Evolutionary conservation across 371 early-diverging fungal species (phyloP).

Genomic region (Mucor ambiguus): DNA sequence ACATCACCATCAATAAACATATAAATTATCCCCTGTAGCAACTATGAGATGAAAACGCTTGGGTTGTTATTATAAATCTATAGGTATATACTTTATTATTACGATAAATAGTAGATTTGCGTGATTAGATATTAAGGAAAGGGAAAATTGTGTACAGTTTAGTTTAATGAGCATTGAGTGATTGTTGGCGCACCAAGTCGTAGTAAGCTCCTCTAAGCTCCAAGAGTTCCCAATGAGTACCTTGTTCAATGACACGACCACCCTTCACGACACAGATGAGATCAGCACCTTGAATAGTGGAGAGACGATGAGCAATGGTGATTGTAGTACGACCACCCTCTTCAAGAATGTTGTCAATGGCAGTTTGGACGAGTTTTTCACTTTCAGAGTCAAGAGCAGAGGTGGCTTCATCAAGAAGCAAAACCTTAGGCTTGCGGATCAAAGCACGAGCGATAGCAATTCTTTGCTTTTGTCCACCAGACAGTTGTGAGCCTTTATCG

Average conservation of each 20-base stretch:
- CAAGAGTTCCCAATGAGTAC: slow-evolving; percentile 78
- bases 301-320: slow-evolving; percentile 73
- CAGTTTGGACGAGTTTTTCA: slow-evolving; percentile 88
- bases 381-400: slow-evolving; percentile 88
- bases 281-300: slow-evolving; percentile 80
- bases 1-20: too few relatives aligned
- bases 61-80: not conserved
- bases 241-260: slow-evolving; percentile 81
- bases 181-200: slow-evolving; percentile 45
- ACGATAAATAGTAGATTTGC: not conserved
- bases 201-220: slow-evolving; percentile 41
- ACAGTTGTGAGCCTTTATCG: slow-evolving; percentile 70
- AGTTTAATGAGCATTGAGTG: slow-evolving; percentile 39
- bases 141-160: not conserved
- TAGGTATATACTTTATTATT: not conserved
- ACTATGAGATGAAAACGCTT: too few relatives aligned
- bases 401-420: slow-evolving; percentile 97
- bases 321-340: slow-evolving; percentile 67
- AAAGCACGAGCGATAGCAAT: slow-evolving; percentile 72
- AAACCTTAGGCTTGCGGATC: slow-evolving; percentile 83
- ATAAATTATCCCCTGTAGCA: too few relatives aligned
- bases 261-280: slow-evolving; percentile 74
- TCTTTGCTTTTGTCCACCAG: slow-evolving; percentile 78
- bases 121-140: not conserved
- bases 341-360: slow-evolving; percentile 74